phyloP scores from a whole-genome alignment of 805 yeast species.

The Wickerhamiella australiensis region DNA sequence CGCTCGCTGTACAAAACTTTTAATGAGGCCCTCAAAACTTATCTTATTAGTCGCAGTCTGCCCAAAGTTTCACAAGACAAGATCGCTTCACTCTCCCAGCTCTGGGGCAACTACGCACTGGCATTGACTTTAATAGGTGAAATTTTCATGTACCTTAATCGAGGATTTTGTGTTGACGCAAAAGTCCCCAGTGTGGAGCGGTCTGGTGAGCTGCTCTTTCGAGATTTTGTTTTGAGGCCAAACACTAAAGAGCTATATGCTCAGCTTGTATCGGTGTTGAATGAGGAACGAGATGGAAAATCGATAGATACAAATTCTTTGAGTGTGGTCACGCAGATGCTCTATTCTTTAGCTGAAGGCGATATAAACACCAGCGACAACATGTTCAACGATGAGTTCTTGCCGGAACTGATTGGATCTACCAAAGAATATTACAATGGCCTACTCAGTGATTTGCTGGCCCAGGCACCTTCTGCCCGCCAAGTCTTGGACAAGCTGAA shows the following conservation, averaged over 20 bases:
- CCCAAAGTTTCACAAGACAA: conserved; percentile 10
- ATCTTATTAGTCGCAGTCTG: conserved; percentile 8
- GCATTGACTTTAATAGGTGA: conserved; percentile 18
- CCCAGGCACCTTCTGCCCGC: not conserved
- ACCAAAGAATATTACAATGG: conserved; percentile 10
- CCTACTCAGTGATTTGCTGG: not conserved
- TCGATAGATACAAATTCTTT: conserved; percentile 13
- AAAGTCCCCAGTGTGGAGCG: conserved; percentile 14
- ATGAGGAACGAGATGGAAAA: conserved; percentile 15
- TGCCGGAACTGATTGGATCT: conserved; percentile 10
- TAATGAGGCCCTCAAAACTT: conserved; percentile 12
- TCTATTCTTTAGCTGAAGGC: conserved; percentile 15
- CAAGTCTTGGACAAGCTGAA: conserved; percentile 2
- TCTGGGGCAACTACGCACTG: conserved; percentile 16
- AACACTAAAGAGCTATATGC: conserved; percentile 8
- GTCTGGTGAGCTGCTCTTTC: conserved; percentile 17
- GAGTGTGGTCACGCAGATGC: conserved; percentile 14
- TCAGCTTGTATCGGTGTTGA: conserved; percentile 10
- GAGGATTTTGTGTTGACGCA: conserved; percentile 17
- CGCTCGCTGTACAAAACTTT: conserved; percentile 16
- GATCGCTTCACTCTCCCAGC: conserved; percentile 9
- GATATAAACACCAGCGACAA: conserved; percentile 14
- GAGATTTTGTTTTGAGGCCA: conserved; percentile 14
- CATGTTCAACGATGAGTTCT: conserved; percentile 15
- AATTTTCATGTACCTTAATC: conserved; percentile 22